Evolutionary conservation across 352 stramenopile genomes (phyloP), one percentile per base, ranked within the genome.

Genomic region (Globisporangium mamillatum): DNA sequence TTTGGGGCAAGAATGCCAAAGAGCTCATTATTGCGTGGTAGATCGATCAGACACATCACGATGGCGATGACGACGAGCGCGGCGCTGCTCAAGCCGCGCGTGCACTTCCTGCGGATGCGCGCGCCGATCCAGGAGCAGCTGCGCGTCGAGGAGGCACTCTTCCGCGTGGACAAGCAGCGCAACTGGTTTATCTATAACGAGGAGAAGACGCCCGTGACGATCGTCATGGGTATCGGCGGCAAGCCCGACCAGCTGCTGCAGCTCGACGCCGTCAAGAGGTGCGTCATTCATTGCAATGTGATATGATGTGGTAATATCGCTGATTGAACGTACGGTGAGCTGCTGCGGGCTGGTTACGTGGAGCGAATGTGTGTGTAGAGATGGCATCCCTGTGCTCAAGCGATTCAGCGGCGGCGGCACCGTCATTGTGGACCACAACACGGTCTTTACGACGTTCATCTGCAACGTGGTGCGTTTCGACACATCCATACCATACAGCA

Each of bases 331-430:
- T 44, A n/a, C 32, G 10, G n/a, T 16, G 32, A 22, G n/a, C 0
- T 24, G 16, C 5, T 16, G 16, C 18, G 53, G 5, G 5, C 41
- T 50, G 41, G 20, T n/a, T 8, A 38, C 9, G 29, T 36, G 24
- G 8, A 22, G 22, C 27, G 44, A 12, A n/a, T 18, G 24, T 60
- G 29, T 60, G 8, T 54, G 12, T 41, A 95, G 88, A 24, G 86
- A 92, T 63, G 72, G 80, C 4, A 90, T 98, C 54, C 84, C 87
- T 1, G 85, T 98, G 67, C 79, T 98, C 53, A 96, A 97, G 78
- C 89, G 97, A 58, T 99, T 99, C 79, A 98, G 88, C 16, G 97
- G 97, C 52, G 97, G 97, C 20, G 97, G 97, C 25, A 99, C 97
- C 0, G 97, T 99, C 34, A 97, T 99, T 36, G 90, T 99, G 56